Evolutionary conservation across 352 stramenopile genomes (phyloP), one percentile per base, ranked within the genome.

Genomic region (Phytophthora cryptogea): DNA sequence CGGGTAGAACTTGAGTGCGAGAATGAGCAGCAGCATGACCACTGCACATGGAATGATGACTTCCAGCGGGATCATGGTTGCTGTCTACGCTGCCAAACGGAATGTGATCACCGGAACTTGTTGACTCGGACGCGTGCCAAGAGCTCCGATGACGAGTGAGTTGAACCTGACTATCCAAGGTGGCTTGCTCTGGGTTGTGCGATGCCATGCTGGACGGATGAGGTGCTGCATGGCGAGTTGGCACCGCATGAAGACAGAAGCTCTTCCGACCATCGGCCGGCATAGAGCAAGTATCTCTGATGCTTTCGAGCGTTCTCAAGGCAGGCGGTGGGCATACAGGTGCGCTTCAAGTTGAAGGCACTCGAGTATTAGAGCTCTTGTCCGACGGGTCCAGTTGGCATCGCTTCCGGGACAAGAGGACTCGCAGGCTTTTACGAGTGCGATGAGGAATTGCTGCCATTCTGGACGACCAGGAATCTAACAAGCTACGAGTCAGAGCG

Each of bases 151-250:
- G 41, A 36, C 14, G 36, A 30, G 33, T 14, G 61, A 23, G 20
- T 23, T 23, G 20, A 23, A 23, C 20, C 20, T 23, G 20, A 53
- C 54, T 64, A 69, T 66, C 47, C 42, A 44, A 28, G 23, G 9
- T 52, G 44, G 58, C 16, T 69, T 61, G 54, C 16, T 57, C 27
- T 65, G 54, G 54, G 39, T 64, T 69, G 55, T 26, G 35, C 4
- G 23, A 33, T 53, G 35, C 4, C n/a, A 33, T 53, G 32, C 49
- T 66, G 49, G 48, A 58, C 48, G 48, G 28, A 59, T 47, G 35
- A 42, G 31, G 36, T 23, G 33, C 47, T 33, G 9, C 9, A 3
- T 36, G 10, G 7, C 35, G 16, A 30, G 28, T 32, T 14, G 17
- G n/a, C 26, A 27, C 16, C 23, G 2, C 9, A 20, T 53, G 59